phyloP scores from a whole-genome alignment of 2,329 filamentous ascomycete genomes.

The Penicillium sp. region DNA sequence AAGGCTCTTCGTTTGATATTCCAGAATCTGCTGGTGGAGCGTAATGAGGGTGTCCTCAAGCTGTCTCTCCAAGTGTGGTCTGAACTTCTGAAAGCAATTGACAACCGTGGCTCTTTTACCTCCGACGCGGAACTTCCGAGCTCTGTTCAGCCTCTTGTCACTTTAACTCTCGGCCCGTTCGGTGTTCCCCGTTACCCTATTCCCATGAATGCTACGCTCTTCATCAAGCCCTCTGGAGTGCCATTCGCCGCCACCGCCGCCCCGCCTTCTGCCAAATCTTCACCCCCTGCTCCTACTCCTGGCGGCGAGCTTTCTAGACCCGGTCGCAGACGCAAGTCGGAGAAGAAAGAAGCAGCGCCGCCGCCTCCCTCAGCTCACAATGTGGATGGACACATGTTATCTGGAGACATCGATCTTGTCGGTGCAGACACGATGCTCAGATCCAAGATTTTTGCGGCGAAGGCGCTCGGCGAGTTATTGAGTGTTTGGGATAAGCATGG shows the following conservation, averaged over 20 bases:
- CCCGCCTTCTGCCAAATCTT: slow-evolving; percentile 39
- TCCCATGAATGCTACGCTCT: slow-evolving; percentile 83
- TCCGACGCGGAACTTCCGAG: slow-evolving; percentile 70
- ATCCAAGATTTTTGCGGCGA: slow-evolving; percentile 82
- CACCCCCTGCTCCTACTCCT: slow-evolving; percentile 45
- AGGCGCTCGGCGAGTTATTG: slow-evolving; percentile 82
- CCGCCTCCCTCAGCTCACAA: slow-evolving; percentile 73
- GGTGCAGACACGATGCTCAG: slow-evolving; percentile 84
- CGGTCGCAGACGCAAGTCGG: slow-evolving; percentile 77
- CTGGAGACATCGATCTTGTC: slow-evolving; percentile 92
- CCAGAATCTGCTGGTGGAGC: slow-evolving; percentile 91
- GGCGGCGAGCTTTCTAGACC: slow-evolving; percentile 53
- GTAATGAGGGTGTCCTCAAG: slow-evolving; percentile 77
- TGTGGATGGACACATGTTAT: slow-evolving; percentile 96
- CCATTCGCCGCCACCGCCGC: slow-evolving; percentile 62
- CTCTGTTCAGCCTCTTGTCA: slow-evolving; percentile 77
- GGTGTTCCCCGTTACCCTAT: slow-evolving; percentile 88
- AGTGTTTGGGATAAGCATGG: slow-evolving; percentile 65
- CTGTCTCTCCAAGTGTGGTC: slow-evolving; percentile 86
- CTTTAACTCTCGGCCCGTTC: slow-evolving; percentile 83
- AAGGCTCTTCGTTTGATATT: slow-evolving; percentile 85
- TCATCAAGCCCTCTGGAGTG: slow-evolving; percentile 89
- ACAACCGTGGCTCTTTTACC: slow-evolving; percentile 57
- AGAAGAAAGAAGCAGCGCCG: slow-evolving; percentile 75
- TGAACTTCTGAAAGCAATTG: slow-evolving; percentile 69